Base-by-base conservation (phyloP, 2,329 filamentous ascomycete species). In the Pseudomassariella vexata region DNA sequence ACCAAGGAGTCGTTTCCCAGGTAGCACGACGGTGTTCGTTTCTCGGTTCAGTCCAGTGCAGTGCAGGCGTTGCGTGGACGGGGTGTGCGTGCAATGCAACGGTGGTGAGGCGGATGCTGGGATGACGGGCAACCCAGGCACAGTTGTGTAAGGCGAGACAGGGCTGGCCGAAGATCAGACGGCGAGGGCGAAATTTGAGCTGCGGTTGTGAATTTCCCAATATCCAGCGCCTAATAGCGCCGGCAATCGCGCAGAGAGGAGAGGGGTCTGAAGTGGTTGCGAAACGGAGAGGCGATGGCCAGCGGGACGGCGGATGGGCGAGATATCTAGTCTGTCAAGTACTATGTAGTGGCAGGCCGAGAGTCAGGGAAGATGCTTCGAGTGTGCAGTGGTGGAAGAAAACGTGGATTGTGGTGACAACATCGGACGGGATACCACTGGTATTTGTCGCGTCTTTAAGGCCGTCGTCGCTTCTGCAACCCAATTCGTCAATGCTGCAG, bases 11-110 rank as follows among this genome's bases (percentile, higher is more conserved):
- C 35, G 41, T 38, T 27, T 33, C 30, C 34, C 32, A 29, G 32
- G 44, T 48, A 22, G 38, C 41, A 48, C 45, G 38, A 36, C 34
- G 39, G 33, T 37, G 22, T 27, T 42, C 37, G 39, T 44, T 37
- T 31, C 33, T 44, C 48, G 48, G 46, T 24, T 43, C 37, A 38
- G 26, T 48, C 46, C 46, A 49, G 47, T 39, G n/a, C n/a, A n/a
- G n/a, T n/a, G n/a, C n/a, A n/a, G n/a, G n/a, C n/a, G n/a, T n/a
- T n/a, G n/a, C 37, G 38, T 34, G 36, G 35, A 39, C 42, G 40
- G 45, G 37, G 41, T 36, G 38, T 35, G 38, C 35, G 39, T 37
- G 43, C 39, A 37, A 41, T 39, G 38, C 41, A 35, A n/a, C n/a
- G n/a, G n/a, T n/a, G n/a, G n/a, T n/a, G n/a, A n/a, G n/a, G n/a